phyloP scores from a whole-genome alignment of 306 rosid genomes.

The Mimosa bimucronata region DNA sequence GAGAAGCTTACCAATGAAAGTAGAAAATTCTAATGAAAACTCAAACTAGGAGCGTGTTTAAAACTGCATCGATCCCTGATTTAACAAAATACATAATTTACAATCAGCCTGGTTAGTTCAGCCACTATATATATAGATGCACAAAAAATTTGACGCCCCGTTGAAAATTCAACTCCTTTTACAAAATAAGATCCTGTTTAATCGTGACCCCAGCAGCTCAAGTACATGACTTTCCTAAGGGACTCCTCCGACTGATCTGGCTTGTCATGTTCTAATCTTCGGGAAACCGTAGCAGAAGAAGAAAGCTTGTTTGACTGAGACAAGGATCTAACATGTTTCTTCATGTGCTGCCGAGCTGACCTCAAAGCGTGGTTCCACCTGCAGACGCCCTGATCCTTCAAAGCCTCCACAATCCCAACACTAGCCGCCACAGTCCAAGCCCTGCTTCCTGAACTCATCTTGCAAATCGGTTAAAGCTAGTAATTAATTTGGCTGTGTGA shows the following conservation, averaged over 20 bases:
- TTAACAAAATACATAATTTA: not conserved
- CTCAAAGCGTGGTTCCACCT: constrained; percentile 52
- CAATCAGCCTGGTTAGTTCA: not conserved
- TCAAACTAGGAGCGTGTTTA: not conserved
- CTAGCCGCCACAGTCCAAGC: constrained; percentile 44
- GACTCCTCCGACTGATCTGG: constrained; percentile 67
- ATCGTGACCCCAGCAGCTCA: constrained; percentile 60
- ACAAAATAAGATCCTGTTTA: not conserved
- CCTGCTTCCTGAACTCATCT: constrained; percentile 37
- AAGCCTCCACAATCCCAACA: constrained; percentile 47
- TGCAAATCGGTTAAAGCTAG: too few relatives aligned
- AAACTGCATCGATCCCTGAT: not conserved
- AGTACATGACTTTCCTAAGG: constrained; percentile 64
- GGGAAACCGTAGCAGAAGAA: constrained; percentile 39
- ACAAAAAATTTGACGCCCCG: not conserved
- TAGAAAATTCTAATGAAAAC: too few relatives aligned
- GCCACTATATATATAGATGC: not conserved
- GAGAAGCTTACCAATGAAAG: too few relatives aligned
- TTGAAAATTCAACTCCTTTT: not conserved
- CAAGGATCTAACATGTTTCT: constrained; percentile 36
- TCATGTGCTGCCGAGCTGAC: constrained; percentile 49
- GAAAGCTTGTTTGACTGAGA: constrained; percentile 49
- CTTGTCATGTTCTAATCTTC: constrained; percentile 46
- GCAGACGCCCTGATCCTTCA: constrained; percentile 66
- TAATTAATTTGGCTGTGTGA: not conserved